Conservation (phyloP, 2,329 filamentous ascomycete species). For the Sclerotinia nivalis region DNA sequence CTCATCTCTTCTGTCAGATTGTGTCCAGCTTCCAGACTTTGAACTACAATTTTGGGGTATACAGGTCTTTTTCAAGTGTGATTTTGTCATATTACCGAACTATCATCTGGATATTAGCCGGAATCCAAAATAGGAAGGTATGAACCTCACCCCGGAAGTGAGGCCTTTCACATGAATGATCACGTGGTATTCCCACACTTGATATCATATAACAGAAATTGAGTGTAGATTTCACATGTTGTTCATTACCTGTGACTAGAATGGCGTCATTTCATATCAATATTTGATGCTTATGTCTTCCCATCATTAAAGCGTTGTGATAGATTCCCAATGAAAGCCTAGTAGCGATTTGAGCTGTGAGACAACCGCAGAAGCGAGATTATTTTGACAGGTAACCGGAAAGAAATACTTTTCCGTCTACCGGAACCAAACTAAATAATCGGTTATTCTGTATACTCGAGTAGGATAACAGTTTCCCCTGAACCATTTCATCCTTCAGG, state of each 20-base stretch:
- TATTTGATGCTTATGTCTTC: neutral
- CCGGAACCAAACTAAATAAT: neutral
- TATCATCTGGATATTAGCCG: neutral
- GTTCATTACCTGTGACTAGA: too few relatives aligned
- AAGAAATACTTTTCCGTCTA: neutral
- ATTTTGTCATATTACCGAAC: neutral
- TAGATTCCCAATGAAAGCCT: too few relatives aligned
- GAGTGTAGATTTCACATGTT: neutral
- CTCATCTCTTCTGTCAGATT: neutral
- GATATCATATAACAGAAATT: neutral
- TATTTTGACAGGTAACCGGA: neutral
- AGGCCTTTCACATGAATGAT: neutral
- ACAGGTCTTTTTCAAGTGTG: neutral
- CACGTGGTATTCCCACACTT: neutral
- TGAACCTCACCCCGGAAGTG: neutral
- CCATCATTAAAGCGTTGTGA: too few relatives aligned
- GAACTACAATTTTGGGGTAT: neutral
- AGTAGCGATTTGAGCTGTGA: neutral
- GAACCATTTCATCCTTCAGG: neutral
- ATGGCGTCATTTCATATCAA: neutral
- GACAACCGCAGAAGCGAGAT: neutral
- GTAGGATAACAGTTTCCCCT: too few relatives aligned
- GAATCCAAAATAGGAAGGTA: constrained; percentile 12
- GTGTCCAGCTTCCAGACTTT: neutral
- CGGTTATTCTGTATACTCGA: too few relatives aligned